Conservation (phyloP, 2,329 filamentous ascomycete species). For the Eurotiales sp. region DNA sequence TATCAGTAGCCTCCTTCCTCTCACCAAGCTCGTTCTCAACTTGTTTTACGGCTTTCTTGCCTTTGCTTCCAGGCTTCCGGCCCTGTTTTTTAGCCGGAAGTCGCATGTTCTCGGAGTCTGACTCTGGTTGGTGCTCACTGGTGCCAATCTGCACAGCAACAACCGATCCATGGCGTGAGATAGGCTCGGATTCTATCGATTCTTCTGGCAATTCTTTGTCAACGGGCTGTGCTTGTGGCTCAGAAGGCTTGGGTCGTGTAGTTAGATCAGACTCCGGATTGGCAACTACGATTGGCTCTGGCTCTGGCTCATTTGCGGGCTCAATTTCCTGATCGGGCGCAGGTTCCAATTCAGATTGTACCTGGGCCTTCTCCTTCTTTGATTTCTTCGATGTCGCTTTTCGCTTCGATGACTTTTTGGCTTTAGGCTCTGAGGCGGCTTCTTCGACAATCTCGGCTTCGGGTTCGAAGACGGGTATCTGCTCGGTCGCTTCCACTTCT, state of each 20-base stretch:
- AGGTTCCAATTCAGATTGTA: no score
- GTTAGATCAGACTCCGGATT: neutral
- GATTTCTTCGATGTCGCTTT: slow-evolving; percentile 17
- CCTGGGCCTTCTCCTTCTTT: slow-evolving; percentile 10
- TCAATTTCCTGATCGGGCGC: slow-evolving; percentile 5
- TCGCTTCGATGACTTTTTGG: slow-evolving; percentile 13
- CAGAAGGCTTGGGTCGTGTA: neutral
- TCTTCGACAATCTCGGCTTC: slow-evolving; percentile 1
- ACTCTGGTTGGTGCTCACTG: slow-evolving; percentile 29
- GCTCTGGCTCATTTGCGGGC: neutral
- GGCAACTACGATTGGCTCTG: neutral
- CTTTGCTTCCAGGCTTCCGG: slow-evolving; percentile 26
- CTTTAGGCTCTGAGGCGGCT: slow-evolving; percentile 5
- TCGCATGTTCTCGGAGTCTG: slow-evolving; percentile 23
- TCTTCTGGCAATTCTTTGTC: neutral
- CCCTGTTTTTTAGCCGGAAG: slow-evolving; percentile 23
- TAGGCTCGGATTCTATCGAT: slow-evolving; percentile 1
- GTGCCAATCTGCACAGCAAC: slow-evolving; percentile 28
- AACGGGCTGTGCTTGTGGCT: neutral
- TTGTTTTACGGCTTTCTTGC: slow-evolving; percentile 26
- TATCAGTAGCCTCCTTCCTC: slow-evolving; percentile 12
- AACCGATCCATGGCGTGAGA: slow-evolving; percentile 24
- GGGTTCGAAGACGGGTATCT: neutral
- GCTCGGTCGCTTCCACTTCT: neutral
- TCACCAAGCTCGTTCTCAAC: slow-evolving; percentile 12